phyloP scores from a whole-genome alignment of 208 protist species.

The Blastocrithidia nonstop region DNA sequence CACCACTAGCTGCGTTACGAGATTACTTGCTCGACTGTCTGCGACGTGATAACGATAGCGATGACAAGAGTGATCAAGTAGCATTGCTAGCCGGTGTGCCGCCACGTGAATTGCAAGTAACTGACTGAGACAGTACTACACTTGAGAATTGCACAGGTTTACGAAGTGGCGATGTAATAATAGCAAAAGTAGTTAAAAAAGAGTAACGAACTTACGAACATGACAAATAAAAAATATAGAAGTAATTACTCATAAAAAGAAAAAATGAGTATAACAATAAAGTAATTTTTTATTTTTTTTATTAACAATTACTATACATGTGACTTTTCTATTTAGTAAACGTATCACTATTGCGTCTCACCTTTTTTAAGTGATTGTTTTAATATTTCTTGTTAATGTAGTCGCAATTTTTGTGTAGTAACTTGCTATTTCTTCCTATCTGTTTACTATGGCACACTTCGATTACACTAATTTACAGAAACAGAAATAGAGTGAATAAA shows the following conservation, averaged over 20 bases:
- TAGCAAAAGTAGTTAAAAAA: constrained; percentile 12
- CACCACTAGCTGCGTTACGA: constrained; percentile 25
- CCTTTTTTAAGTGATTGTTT: neutral
- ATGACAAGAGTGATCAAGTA: constrained; percentile 12
- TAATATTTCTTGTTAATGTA: too few species aligned
- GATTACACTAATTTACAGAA: too few species aligned
- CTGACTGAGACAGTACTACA: constrained; percentile 3
- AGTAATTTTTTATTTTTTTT: too few species aligned
- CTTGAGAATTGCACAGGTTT: constrained; percentile 20
- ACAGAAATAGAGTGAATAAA: too few species aligned
- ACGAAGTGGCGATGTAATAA: constrained; percentile 44
- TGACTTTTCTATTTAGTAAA: too few species aligned
- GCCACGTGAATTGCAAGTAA: constrained; percentile 6
- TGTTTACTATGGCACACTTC: too few species aligned
- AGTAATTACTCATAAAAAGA: neutral
- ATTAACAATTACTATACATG: too few species aligned
- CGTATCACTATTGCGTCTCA: too few species aligned
- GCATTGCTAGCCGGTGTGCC: constrained; percentile 29
- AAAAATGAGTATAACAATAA: too few species aligned
- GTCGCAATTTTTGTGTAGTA: too few species aligned
- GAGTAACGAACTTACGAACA: too few species aligned
- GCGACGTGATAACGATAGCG: constrained; percentile 17
- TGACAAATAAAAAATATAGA: neutral
- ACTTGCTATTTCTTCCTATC: too few species aligned
- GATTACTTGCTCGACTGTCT: constrained; percentile 39